Base-by-base conservation (phyloP, 169 alveolate species). In the Eimeria sp. region DNA sequence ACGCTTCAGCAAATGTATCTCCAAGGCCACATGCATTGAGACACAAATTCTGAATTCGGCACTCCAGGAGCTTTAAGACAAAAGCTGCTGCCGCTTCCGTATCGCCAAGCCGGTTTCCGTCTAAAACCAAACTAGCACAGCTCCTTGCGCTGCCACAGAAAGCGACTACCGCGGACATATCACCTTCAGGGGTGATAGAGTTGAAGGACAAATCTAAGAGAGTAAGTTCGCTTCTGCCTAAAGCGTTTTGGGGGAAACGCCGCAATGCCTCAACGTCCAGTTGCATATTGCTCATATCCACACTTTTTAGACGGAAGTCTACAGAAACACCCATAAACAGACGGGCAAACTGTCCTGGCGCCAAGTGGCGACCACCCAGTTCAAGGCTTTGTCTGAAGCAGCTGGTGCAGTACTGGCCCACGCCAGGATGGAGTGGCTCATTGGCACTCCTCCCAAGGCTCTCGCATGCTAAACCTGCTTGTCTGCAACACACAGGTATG, bases 321-420 rank as follows among this genome's bases (percentile, higher is more conserved):
- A 14, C 58, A 23, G 60, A 43, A 30, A 87, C 94, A 2, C 71
- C 94, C 52, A 2, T 4, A 54, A 87, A 87, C 14, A 87, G 52
- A 62, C 83, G 82, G 1, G 43, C 40, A 43, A 87, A 62, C 94
- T 64, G 94, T 27, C 94, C 94, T 40, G 64, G 68, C 30, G 68
- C 52, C 68, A 87, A 49, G 52, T n/a, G 78, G 23, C 83, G 94
- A 10, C 94, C 94, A 18, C 83, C 94, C 18, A 87, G 82, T 10
- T 87, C 94, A 27, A 87, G 76, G 52, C 72, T 62, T 40, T 37
- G 25, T 46, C 94, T 87, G 66, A 87, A 87, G 68, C 94, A 87
- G 68, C 94, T 87, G 60, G 64, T 87, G 83, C 94, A 87, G 83
- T 87, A 87, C 66, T 87, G 94, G 72, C 94, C 94, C 56, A 87